A percentile compares a stretch with the other conserved stretches of the same genome.
These are phyloP conservation scores for Syzygium syzygioides DNA, from an alignment of 441 rosid genomes.

Conservation along the genomic window DNA sequence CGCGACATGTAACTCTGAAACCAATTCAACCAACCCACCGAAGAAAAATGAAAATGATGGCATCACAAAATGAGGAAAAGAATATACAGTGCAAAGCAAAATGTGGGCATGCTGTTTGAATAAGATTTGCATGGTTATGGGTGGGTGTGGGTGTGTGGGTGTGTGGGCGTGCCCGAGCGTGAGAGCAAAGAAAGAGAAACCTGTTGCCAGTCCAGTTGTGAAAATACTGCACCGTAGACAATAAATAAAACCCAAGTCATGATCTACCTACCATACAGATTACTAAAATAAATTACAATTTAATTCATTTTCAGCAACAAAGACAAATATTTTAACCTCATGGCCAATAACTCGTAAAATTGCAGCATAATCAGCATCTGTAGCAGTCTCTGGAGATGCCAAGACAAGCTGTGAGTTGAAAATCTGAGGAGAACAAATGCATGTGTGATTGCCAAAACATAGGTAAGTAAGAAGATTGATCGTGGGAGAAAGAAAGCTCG, in stretches of 20 bases:
- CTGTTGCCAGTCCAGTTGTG: constrained; percentile 99
- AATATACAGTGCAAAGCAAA: not conserved
- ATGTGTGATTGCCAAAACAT: constrained; percentile 10
- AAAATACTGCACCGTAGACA: constrained; percentile 71
- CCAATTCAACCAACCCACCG: not conserved
- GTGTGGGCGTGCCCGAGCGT: not conserved
- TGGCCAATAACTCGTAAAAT: constrained; percentile 95
- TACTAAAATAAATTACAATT: not conserved
- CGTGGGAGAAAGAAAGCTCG: not conserved
- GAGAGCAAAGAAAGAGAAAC: constrained; percentile 19
- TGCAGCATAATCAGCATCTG: constrained; percentile 94
- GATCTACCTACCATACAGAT: not conserved
- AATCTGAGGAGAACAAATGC: constrained; percentile 45
- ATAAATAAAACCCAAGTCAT: constrained; percentile 10
- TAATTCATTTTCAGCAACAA: constrained; percentile 3
- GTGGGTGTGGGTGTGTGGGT: not conserved
- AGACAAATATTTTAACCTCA: constrained; percentile 50
- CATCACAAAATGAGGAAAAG: not conserved
- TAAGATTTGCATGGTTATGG: not conserved
- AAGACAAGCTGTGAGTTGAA: constrained; percentile 94
- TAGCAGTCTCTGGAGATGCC: constrained; percentile 98
- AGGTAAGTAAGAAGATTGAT: not conserved
- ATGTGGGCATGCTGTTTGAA: not conserved
- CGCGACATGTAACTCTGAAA: constrained; percentile 95
- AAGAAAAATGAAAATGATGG: not conserved